These are phyloP conservation scores for Solanum habrochaites DNA, from an alignment of 257 asterid genomes.

Conservation along the genomic window DNA sequence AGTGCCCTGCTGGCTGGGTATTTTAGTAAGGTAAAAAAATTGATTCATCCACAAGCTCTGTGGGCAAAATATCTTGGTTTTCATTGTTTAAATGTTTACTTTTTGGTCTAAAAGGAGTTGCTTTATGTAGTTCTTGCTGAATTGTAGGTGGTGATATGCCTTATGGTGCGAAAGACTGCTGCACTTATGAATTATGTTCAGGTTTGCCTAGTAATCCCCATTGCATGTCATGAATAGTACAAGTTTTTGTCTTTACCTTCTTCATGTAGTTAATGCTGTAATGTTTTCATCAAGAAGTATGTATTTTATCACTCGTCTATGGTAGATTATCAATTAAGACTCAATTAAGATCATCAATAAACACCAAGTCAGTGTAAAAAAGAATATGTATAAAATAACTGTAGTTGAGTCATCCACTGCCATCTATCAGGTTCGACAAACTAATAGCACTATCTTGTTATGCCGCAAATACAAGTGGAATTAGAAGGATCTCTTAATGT, in stretches of 20 bases:
- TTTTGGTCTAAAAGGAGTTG: constrained; percentile 2
- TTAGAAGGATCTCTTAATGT: neutral
- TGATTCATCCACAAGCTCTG: constrained; percentile 1
- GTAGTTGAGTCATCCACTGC: neutral
- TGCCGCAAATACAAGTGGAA: neutral
- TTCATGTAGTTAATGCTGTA: neutral
- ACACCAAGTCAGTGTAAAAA: neutral
- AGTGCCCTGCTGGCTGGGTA: constrained; percentile 91
- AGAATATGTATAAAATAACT: neutral
- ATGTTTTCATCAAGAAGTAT: neutral
- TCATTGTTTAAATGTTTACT: neutral
- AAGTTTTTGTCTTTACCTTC: neutral
- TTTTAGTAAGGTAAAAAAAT: constrained; percentile 74
- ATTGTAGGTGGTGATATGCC: constrained; percentile 80
- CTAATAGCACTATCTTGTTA: neutral
- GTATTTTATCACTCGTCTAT: neutral
- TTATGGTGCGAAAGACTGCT: constrained; percentile 80
- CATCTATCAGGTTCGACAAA: neutral
- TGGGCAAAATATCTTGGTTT: neutral
- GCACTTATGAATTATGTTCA: constrained; percentile 85
- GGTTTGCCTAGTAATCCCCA: constrained; percentile 22
- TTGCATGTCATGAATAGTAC: neutral
- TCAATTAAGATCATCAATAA: neutral
- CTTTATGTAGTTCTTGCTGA: neutral
- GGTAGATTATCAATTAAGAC: neutral